phyloP scores from a whole-genome alignment of 345 rosid genomes.

The Citrus medica region DNA sequence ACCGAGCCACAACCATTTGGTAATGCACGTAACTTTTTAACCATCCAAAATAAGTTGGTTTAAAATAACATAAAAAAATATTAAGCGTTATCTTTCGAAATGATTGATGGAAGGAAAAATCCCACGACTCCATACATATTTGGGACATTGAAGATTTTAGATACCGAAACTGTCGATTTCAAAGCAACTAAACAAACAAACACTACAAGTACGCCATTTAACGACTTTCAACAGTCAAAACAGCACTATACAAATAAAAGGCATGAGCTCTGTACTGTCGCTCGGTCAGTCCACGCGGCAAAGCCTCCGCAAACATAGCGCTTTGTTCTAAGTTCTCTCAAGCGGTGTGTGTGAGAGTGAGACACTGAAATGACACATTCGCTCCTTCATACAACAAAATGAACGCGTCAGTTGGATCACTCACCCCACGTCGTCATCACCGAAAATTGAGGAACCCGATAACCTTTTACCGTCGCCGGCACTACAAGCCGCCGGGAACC shows the following conservation, averaged over 20 bases:
- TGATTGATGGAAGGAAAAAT: no score
- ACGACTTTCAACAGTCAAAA: not conserved
- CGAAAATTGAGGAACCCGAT: constrained; percentile 1
- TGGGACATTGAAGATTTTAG: not conserved
- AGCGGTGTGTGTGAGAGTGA: not conserved
- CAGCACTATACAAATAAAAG: not conserved
- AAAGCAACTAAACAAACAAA: not conserved
- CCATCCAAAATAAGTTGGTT: no score
- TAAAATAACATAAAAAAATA: no score
- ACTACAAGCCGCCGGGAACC: constrained; percentile 12
- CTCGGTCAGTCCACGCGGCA: not conserved
- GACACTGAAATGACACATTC: not conserved
- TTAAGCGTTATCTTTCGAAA: no score
- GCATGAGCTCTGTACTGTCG: not conserved
- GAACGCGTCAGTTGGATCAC: constrained; percentile 16
- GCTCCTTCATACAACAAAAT: not conserved
- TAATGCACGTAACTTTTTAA: no score
- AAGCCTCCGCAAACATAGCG: not conserved
- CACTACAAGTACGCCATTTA: not conserved
- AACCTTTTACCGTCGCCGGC: constrained; percentile 1
- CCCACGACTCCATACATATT: no score
- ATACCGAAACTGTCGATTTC: not conserved
- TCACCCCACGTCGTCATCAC: constrained; percentile 5
- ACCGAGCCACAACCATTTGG: accelerated
- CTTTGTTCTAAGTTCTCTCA: not conserved